These are phyloP conservation scores for Fusarium praegraminearum DNA, from an alignment of 2,329 filamentous ascomycete species.

Conservation along the genomic window DNA sequence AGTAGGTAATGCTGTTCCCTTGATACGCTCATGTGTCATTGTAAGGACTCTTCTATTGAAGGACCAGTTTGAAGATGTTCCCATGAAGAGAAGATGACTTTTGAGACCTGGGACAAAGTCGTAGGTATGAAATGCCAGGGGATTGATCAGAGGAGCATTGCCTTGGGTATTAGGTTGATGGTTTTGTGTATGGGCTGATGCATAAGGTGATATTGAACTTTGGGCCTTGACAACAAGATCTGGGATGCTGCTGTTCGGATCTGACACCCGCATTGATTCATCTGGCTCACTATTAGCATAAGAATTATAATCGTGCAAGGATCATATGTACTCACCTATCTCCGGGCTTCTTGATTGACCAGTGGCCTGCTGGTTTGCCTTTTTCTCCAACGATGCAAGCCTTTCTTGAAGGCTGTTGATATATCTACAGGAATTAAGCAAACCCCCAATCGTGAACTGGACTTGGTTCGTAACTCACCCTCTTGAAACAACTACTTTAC, in stretches of 20 bases:
- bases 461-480: not conserved
- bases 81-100: slow-evolving; percentile 33
- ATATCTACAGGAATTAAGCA: slow-evolving; percentile 14
- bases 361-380: not conserved
- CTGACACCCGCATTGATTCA: not conserved
- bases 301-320: accelerated
- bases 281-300: not conserved
- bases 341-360: not conserved
- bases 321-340: not conserved
- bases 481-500: slow-evolving; percentile 37
- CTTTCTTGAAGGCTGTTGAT: slow-evolving; percentile 32
- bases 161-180: not conserved
- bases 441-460: not conserved
- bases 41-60: slow-evolving; percentile 40
- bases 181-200: not conserved
- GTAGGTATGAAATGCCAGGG: slow-evolving; percentile 37
- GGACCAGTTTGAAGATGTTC: slow-evolving; percentile 39
- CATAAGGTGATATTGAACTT: slow-evolving; percentile 6
- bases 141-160: slow-evolving; percentile 36
- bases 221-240: not conserved
- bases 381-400: slow-evolving; percentile 18
- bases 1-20: slow-evolving; percentile 25
- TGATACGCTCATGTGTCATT: slow-evolving; percentile 38
- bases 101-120: slow-evolving; percentile 36
- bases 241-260: not conserved